Percentiles rank a stretch among this genome's conserved stretches.
phyloP scores from a whole-genome alignment of 2,329 filamentous ascomycete species.

The Sclerotinia subarctica region DNA sequence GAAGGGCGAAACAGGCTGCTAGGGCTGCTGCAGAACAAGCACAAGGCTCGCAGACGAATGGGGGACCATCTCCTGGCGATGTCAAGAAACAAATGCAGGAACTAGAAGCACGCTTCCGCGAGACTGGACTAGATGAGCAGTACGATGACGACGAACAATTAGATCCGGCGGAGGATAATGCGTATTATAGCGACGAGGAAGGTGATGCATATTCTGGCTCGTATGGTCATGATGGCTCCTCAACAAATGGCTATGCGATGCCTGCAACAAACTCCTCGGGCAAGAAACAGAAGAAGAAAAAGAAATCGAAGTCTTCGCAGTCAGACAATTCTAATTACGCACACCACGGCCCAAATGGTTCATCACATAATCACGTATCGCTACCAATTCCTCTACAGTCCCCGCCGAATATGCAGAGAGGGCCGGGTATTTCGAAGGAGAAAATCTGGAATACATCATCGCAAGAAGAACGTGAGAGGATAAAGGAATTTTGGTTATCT shows the following conservation, averaged over 20 bases:
- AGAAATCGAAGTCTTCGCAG: slow-evolving; percentile 37
- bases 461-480: slow-evolving; percentile 90
- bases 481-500: slow-evolving; percentile 97
- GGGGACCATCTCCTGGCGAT: slow-evolving; percentile 25
- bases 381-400: slow-evolving; percentile 38
- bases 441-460: slow-evolving; percentile 98
- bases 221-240: slow-evolving; percentile 37
- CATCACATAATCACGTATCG: slow-evolving; percentile 34
- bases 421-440: slow-evolving; percentile 52
- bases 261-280: slow-evolving; percentile 29
- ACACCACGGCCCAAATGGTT: slow-evolving; percentile 31
- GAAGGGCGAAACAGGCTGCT: slow-evolving; percentile 67
- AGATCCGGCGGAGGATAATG: slow-evolving; percentile 49
- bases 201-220: slow-evolving; percentile 38
- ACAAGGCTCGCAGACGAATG: slow-evolving; percentile 27
- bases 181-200: slow-evolving; percentile 57
- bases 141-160: slow-evolving; percentile 39
- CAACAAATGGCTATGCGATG: slow-evolving; percentile 36
- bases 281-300: slow-evolving; percentile 43
- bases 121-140: slow-evolving; percentile 33
- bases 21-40: slow-evolving; percentile 37
- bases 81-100: slow-evolving; percentile 33
- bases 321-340: slow-evolving; percentile 30
- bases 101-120: slow-evolving; percentile 34
- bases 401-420: slow-evolving; percentile 43